Percentiles rank a stretch among this genome's conserved stretches.
Conservation (phyloP, 1,284 basidiomycete species). For the Tylopilus sp. region DNA sequence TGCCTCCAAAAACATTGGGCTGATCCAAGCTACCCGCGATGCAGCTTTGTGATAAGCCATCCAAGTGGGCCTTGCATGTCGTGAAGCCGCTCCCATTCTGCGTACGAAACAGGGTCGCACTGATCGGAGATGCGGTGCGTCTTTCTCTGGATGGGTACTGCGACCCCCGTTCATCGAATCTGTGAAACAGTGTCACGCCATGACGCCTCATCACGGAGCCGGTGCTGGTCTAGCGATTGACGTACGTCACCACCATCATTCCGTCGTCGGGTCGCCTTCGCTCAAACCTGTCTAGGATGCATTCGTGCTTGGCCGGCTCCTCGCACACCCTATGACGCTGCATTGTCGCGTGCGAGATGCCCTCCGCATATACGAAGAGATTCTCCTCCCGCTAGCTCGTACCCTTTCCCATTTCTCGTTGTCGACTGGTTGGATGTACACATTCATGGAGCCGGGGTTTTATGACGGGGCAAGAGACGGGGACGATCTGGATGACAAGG, state of each 20-base stretch:
- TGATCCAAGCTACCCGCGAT: background rate
- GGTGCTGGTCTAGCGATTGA: slow-evolving; percentile 34
- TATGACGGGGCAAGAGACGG: slow-evolving; percentile 22
- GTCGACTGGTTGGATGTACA: slow-evolving; percentile 12
- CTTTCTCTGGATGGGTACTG: background rate
- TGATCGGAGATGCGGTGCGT: slow-evolving; percentile 35
- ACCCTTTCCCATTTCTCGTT: slow-evolving; percentile 6
- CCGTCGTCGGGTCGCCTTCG: background rate
- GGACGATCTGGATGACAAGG: slow-evolving; percentile 11
- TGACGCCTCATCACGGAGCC: slow-evolving; percentile 28
- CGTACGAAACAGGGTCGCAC: slow-evolving; percentile 24
- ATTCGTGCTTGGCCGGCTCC: slow-evolving; percentile 24
- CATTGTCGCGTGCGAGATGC: slow-evolving; percentile 17
- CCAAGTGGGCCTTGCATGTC: slow-evolving; percentile 33
- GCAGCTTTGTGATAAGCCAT: slow-evolving; percentile 21
- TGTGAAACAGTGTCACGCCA: slow-evolving; percentile 22
- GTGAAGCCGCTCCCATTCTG: slow-evolving; percentile 29
- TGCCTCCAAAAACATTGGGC: no score
- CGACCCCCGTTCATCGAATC: background rate
- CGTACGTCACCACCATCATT: slow-evolving; percentile 13
- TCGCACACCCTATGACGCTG: slow-evolving; percentile 21
- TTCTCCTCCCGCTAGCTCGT: slow-evolving; percentile 23
- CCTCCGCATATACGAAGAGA: slow-evolving; percentile 29
- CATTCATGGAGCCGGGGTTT: slow-evolving; percentile 14
- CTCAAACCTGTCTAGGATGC: slow-evolving; percentile 30